Evolutionary conservation across 768 basidiomycete species (phyloP), one percentile per base, ranked within the genome.

Genomic region (Hebeloma cylindrosporum): DNA sequence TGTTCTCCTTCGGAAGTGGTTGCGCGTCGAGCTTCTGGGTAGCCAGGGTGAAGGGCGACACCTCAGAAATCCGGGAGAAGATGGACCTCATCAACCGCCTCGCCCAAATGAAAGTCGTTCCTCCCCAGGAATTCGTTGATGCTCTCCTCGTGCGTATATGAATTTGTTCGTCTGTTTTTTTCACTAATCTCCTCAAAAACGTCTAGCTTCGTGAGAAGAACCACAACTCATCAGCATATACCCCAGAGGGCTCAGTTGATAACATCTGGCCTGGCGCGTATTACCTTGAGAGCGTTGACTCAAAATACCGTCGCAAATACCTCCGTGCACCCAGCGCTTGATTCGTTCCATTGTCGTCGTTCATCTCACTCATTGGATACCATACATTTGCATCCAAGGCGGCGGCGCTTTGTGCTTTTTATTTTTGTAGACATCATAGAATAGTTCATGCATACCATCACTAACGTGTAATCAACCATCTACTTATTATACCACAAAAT

Each of bases 1-100:
- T 98, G 77, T 99, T 93, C 75, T 91, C 91, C n/a, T 99, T 93
- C 64, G 96, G 96, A 30, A 85, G 83, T 42, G 96, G 96, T 38
- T 89, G 92, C 52, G 94, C 96, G n/a, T 85, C 90, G 35, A 86
- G 83, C 48, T 96, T 97, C 86, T 99, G 85, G 75, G 82, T 85
- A 17, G 70, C 93, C 43, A 78, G 80, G 43, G 82, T 97, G 58
- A 88, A 86, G 75, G 93, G 93, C 47, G 88, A 93, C 60, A 93
- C 91, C 10, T 68, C 77, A 20, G 81, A 85, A 64, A 93, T 99
- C 47, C 73, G 74, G 52, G 70, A 80, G 63, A 92, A 88, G 73
- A 72, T 99, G 68, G 77, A 96, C 60, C 79, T 99, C 50, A 62
- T 84, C 43, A 72, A 80, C 54, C 79, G 94, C 27, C 68, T 99